A percentile compares a stretch with the other conserved stretches of the same genome.
These are phyloP conservation scores for Microbotryum lychnidis-dioicae DNA, from an alignment of 1,284 basidiomycete species.

Conservation along the genomic window DNA sequence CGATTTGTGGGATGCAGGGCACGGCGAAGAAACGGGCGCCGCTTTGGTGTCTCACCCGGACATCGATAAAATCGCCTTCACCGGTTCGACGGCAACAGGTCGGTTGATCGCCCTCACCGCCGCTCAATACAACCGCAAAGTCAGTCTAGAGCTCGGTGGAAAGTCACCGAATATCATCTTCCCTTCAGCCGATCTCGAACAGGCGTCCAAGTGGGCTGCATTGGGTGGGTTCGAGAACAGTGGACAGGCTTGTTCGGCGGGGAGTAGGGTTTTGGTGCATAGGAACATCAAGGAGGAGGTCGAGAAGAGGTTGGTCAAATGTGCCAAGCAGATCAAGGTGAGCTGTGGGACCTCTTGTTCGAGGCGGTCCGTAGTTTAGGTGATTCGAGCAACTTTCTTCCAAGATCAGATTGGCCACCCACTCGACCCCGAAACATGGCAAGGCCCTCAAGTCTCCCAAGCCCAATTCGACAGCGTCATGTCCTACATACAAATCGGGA, in stretches of 20 bases:
- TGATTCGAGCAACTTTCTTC: background rate
- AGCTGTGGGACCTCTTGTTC: background rate
- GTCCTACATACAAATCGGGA: constrained; percentile 77
- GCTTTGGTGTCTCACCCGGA: constrained; percentile 5
- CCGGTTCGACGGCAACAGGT: constrained; percentile 38
- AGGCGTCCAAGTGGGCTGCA: constrained; percentile 28
- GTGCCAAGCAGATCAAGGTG: constrained; percentile 50
- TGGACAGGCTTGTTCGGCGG: constrained; percentile 63
- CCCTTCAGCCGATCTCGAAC: constrained; percentile 24
- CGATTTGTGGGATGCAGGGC: background rate
- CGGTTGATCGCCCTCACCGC: constrained; percentile 38
- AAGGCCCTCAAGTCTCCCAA: constrained; percentile 79
- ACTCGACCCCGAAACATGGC: constrained; percentile 59
- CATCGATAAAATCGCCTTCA: constrained; percentile 31
- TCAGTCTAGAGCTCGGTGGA: constrained; percentile 39
- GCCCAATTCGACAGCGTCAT: constrained; percentile 57
- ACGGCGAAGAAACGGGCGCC: constrained; percentile 9
- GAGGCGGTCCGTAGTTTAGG: background rate
- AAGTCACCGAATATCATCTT: constrained; percentile 38
- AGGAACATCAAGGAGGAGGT: constrained; percentile 61
- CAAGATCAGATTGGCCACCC: constrained; percentile 55
- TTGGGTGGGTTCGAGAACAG: constrained; percentile 25
- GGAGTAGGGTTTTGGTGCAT: constrained; percentile 80
- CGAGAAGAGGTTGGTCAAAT: constrained; percentile 48
- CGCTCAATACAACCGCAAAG: constrained; percentile 38